These are phyloP conservation scores for Pseudogymnoascus sp. DNA, from an alignment of 2,329 filamentous ascomycete genomes.

Conservation along the genomic window DNA sequence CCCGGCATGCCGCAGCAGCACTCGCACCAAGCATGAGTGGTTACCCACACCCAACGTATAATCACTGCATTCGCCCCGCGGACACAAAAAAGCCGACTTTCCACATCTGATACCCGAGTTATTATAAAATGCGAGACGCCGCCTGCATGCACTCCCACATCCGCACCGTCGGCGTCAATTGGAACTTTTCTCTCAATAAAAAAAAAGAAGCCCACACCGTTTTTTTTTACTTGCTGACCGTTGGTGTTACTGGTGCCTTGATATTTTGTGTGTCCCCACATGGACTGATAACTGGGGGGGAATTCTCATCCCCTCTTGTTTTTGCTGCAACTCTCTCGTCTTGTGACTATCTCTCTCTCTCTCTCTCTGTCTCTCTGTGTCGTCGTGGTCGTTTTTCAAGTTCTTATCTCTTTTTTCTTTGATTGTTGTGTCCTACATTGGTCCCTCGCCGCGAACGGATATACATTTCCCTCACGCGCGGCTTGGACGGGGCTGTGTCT, in stretches of 20 bases:
- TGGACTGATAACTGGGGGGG: not conserved
- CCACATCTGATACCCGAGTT: constrained; percentile 8
- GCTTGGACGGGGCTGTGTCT: not conserved
- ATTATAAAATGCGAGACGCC: constrained; percentile 1
- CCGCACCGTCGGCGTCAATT: not conserved
- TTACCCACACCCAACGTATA: constrained; percentile 7
- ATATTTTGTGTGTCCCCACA: not conserved
- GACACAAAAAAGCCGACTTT: constrained; percentile 1
- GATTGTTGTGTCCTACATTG: not conserved
- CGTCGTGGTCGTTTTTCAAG: not conserved
- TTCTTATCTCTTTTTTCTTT: not conserved
- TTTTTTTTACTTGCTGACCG: not conserved
- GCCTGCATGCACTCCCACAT: not conserved
- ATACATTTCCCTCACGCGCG: not conserved
- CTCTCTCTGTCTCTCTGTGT: not conserved
- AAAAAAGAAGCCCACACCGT: not conserved
- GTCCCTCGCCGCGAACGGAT: not conserved
- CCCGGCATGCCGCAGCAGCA: constrained; percentile 74
- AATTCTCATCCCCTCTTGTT: not conserved
- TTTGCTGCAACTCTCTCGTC: not conserved
- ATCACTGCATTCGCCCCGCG: constrained; percentile 26
- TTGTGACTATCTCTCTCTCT: too few relatives aligned
- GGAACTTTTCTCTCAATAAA: not conserved
- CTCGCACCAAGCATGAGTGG: constrained; percentile 64
- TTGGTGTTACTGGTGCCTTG: not conserved